Base-by-base conservation (phyloP, 164 flowering plant genomes). In the Tetracentron sinense region DNA sequence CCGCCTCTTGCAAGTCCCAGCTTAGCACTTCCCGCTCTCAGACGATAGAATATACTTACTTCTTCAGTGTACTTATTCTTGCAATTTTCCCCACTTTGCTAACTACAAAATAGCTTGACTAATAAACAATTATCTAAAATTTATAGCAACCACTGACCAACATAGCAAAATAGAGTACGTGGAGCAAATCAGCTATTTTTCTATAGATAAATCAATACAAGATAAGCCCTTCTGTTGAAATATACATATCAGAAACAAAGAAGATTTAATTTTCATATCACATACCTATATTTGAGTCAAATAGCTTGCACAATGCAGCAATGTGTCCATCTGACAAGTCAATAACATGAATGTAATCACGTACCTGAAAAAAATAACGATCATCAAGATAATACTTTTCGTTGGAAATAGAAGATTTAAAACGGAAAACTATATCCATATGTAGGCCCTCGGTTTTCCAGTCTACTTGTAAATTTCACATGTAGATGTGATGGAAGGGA, bases 281-380 rank as follows among this genome's bases (percentile, higher is more conserved):
- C 77, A 27, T 7, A 92, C 98, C 97, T 72, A 89, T 81, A 1
- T 77, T 66, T 59, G 85, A 44, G 46, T 86, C 88, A 61, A 62
- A 72, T 16, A 93, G 83, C 81, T 88, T 93, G 61, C 55, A 56
- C 63, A 93, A 56, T 26, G 98, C 98, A 64, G 90, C 96, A 68
- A 84, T 82, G 69, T 93, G 97, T 7, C 98, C 98, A 69, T 90
- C 92, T 5, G 97, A 84, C 60, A 93, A 73, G 71, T 93, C 97
- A 77, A 90, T 78, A 65, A 93, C 97, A 78, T 93, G 98, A 67
- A 93, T 90, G 72, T 93, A 93, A 67, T 93, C 98, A 28, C 98
- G 84, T 6, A 93, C 95, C 98, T 93, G 86, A 64, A 64, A 33
- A 35, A 50, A 23, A 66, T 20, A 35, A n/a, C 68, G 54, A 28